Evolutionary conservation across 345 rosid species (phyloP).

Genomic region (Eucalyptus curtisii): DNA sequence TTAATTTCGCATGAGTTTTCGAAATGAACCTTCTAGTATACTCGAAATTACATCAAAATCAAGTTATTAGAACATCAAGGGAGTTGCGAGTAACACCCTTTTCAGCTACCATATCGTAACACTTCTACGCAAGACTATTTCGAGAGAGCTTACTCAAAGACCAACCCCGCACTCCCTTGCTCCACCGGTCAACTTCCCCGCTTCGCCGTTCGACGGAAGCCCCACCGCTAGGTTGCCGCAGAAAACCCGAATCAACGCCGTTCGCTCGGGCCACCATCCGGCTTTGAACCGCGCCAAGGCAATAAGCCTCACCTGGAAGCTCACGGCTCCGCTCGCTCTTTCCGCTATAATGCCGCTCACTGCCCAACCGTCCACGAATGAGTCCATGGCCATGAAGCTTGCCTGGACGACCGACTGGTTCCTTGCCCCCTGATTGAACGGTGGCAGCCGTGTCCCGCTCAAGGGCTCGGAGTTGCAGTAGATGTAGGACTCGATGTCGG

Average conservation of each 20-base stretch:
- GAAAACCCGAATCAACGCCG: constrained; percentile 21
- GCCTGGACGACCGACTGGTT: constrained; percentile 16
- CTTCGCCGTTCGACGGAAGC: constrained; percentile 12
- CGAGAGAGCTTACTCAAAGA: neutral
- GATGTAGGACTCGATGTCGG: constrained; percentile 3
- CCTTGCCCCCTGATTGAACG: constrained; percentile 44
- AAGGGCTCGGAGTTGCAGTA: constrained; percentile 7
- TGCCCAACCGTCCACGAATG: constrained; percentile 17
- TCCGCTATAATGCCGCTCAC: constrained; percentile 21
- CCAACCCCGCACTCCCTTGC: constrained; percentile 23
- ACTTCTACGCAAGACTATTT: neutral
- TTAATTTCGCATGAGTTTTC: neutral
- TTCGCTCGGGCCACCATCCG: constrained; percentile 34
- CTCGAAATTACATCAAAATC: neutral
- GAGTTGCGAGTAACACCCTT: neutral
- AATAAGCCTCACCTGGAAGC: constrained; percentile 26
- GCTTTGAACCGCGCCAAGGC: constrained; percentile 30
- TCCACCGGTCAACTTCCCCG: constrained; percentile 52
- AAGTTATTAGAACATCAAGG: neutral
- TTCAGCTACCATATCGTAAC: neutral
- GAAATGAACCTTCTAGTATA: neutral
- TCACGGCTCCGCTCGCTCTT: constrained; percentile 18
- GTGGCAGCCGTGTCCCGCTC: constrained; percentile 26
- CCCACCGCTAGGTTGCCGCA: constrained; percentile 31
- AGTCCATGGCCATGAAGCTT: constrained; percentile 11